A percentile compares a stretch with the other conserved stretches of the same genome.
These are phyloP conservation scores for Collybia nuda DNA, from an alignment of 768 basidiomycete genomes.

Conservation along the genomic window DNA sequence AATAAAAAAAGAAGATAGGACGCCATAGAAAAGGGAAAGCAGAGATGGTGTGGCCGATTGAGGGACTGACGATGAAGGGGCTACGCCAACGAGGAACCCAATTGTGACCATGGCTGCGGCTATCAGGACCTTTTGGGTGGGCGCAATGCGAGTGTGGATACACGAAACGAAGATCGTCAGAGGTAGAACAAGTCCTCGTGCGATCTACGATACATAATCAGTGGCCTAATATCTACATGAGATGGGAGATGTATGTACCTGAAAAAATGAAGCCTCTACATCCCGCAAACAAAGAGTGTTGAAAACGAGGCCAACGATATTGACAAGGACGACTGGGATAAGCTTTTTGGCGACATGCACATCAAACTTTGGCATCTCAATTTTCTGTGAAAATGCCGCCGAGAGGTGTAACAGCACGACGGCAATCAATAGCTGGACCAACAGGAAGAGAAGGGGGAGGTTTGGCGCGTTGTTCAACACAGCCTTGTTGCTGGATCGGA, in stretches of 20 bases:
- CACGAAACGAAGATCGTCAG: constrained; percentile 78
- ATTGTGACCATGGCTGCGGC: constrained; percentile 66
- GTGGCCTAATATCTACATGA: too few species aligned
- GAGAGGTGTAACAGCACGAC: constrained; percentile 61
- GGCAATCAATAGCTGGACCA: constrained; percentile 68
- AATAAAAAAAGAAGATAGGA: constrained; percentile 73
- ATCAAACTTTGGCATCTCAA: constrained; percentile 60
- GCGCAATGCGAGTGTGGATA: constrained; percentile 50
- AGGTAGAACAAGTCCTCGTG: constrained; percentile 80
- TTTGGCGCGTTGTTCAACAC: constrained; percentile 67
- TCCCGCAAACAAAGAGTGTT: constrained; percentile 77
- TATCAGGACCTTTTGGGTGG: constrained; percentile 51
- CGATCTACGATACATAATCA: constrained; percentile 52
- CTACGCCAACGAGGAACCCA: constrained; percentile 78
- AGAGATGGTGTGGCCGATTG: constrained; percentile 43
- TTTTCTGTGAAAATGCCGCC: constrained; percentile 42
- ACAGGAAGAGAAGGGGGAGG: constrained; percentile 65
- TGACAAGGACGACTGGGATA: constrained; percentile 62
- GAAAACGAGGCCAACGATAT: constrained; percentile 75
- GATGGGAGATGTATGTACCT: constrained; percentile 36
- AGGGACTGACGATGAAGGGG: constrained; percentile 50
- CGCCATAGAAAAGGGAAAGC: constrained; percentile 65
- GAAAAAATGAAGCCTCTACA: constrained; percentile 82
- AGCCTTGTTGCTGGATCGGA: constrained; percentile 62
- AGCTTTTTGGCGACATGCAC: constrained; percentile 55